Base-by-base conservation (phyloP, 345 rosid species). In the Sisymbrium irio region DNA sequence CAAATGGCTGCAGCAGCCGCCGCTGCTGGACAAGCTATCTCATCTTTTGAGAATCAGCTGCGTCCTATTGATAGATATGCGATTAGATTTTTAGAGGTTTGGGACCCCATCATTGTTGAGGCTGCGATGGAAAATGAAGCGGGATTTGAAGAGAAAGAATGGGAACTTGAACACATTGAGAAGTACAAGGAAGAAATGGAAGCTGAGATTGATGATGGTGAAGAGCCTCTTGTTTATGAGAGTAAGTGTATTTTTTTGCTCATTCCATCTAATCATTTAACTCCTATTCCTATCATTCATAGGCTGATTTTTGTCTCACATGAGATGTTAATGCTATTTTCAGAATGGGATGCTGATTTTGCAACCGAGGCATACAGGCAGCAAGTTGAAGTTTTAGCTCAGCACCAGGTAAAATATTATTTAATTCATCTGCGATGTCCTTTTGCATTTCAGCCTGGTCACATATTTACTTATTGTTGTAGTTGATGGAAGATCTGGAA, bases 301-400 rank as follows among this genome's bases (percentile, higher is more conserved):
- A 66, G 22, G 18, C 66, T 45, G 56, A 9, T 45, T 46, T 19
- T 30, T 58, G 64, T 65, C 67, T 77, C 56, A 57, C 62, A 17
- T 71, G 32, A 47, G 67, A 71, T 71, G 67, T 57, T 50, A 28
- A 47, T 65, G 49, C 47, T 57, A 41, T 57, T 49, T 51, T 74
- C 85, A 96, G 99, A 86, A 42, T 96, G 99, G 99, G 99, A 96
- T 86, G 91, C 99, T 77, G 99, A 96, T 80, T 87, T 96, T 85
- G 99, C 99, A 12, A 96, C 99, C 5, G 96, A 92, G 88, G 99
- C 96, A n/a, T 96, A 96, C 76, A 81, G 98, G 70, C 97, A 96
- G 80, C 90, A 96, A 84, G 99, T 96, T 78, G 93, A 93, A 80
- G 84, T 84, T 51, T 84, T 96, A 80, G 91, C 98, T 70, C 97